phyloP scores from a whole-genome alignment of 306 rosid genomes.

The Morella rubra region DNA sequence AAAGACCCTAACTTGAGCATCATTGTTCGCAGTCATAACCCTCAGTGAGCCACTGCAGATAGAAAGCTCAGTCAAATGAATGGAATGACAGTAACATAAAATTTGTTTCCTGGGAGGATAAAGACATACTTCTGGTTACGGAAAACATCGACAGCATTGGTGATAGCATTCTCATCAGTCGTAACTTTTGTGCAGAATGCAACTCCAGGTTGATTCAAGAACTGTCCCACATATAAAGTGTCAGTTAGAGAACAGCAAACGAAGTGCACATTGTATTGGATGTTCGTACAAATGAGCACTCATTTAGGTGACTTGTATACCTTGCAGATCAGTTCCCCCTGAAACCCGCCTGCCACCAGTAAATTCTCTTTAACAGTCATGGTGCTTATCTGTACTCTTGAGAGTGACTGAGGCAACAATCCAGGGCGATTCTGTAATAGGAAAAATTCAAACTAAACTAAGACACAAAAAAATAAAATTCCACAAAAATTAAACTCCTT shows the following conservation, averaged over 20 bases:
- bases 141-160: constrained; percentile 86
- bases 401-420: constrained; percentile 53
- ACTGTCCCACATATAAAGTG: constrained; percentile 41
- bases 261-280: neutral
- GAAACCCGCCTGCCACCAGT: constrained; percentile 89
- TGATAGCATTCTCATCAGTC: constrained; percentile 77
- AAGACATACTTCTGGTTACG: constrained; percentile 48
- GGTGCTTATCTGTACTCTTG: constrained; percentile 91
- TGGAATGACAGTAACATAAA: neutral
- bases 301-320: constrained; percentile 31
- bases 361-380: constrained; percentile 86
- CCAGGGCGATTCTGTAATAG: constrained; percentile 54
- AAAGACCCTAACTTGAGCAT: constrained; percentile 74
- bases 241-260: constrained; percentile 10
- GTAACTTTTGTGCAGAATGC: constrained; percentile 79
- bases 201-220: constrained; percentile 65
- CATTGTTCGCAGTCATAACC: constrained; percentile 81
- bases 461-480: neutral
- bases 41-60: constrained; percentile 67
- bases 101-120: constrained; percentile 5
- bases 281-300: neutral
- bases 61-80: constrained; percentile 22
- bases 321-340: constrained; percentile 96
- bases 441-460: constrained; percentile 4
- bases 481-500: neutral